Percentiles rank a stretch among this genome's conserved stretches.
Evolutionary conservation across 139 green algal genomes (phyloP).

Genomic region (Nannochloris sp.): DNA sequence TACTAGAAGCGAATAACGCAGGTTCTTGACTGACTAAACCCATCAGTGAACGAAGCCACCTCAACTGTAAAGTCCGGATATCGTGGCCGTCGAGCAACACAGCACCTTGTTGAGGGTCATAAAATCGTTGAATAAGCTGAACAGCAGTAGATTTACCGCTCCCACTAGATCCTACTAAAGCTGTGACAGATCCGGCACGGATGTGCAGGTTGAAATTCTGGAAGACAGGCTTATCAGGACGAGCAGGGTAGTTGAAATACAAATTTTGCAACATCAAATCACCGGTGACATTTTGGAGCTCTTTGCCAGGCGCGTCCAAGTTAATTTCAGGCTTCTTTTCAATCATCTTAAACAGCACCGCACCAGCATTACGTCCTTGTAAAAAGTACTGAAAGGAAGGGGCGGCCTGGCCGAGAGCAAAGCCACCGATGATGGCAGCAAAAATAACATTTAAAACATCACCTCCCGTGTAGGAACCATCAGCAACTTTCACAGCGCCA

Average conservation of each 20-base stretch:
- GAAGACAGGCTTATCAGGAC: conserved; percentile 54
- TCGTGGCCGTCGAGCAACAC: conserved; percentile 78
- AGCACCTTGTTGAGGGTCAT: conserved; percentile 55
- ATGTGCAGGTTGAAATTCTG: conserved; percentile 51
- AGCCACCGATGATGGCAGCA: background rate
- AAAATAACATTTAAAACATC: background rate
- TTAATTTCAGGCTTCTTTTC: background rate
- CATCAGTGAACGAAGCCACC: conserved; percentile 56
- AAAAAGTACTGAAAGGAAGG: background rate
- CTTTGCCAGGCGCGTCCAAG: background rate
- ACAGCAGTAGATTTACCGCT: conserved; percentile 87
- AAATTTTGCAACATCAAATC: conserved; percentile 74
- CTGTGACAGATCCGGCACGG: conserved; percentile 64
- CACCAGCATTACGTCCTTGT: background rate
- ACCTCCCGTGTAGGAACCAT: conserved; percentile 35
- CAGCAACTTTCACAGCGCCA: conserved; percentile 42
- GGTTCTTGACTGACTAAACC: conserved; percentile 78
- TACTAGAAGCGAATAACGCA: conserved; percentile 63
- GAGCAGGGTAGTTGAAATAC: conserved; percentile 66
- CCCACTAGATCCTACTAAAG: conserved; percentile 79
- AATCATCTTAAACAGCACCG: background rate
- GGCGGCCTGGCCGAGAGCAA: background rate
- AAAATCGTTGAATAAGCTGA: conserved; percentile 82
- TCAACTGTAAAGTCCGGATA: conserved; percentile 54
- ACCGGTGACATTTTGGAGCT: conserved; percentile 12